phyloP scores from a whole-genome alignment of 768 basidiomycete species.

The Rhizopogon sp. region DNA sequence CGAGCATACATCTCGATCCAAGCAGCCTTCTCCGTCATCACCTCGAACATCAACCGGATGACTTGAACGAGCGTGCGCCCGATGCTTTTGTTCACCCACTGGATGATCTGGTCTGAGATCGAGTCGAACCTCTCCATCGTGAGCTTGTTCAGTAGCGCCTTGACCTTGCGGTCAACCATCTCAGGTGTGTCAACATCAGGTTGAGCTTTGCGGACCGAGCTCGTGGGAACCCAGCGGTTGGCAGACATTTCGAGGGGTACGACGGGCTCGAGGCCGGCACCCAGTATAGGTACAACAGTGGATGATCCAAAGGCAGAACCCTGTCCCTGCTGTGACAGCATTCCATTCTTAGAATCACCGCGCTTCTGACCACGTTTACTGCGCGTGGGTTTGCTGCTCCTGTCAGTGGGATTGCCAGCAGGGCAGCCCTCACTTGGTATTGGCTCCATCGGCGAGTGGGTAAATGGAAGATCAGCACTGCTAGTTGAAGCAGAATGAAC shows the following conservation, averaged over 20 bases:
- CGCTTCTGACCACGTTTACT: slow-evolving; percentile 82
- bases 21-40: slow-evolving; percentile 92
- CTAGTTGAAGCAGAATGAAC: slow-evolving; percentile 54
- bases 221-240: slow-evolving; percentile 51
- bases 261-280: too few species aligned
- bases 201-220: slow-evolving; percentile 37
- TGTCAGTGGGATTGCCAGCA: slow-evolving; percentile 22
- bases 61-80: slow-evolving; percentile 46
- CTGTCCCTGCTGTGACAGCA: slow-evolving; percentile 8
- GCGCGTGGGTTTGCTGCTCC: slow-evolving; percentile 57
- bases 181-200: slow-evolving; percentile 69
- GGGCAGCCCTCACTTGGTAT: too few species aligned
- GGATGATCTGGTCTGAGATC: slow-evolving; percentile 91
- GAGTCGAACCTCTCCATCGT: slow-evolving; percentile 96
- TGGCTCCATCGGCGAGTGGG: slow-evolving; percentile 53
- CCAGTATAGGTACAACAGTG: too few species aligned
- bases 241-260: too few species aligned
- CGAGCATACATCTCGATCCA: slow-evolving; percentile 99
- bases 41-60: slow-evolving; percentile 94
- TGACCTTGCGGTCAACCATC: slow-evolving; percentile 91
- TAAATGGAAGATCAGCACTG: slow-evolving; percentile 42
- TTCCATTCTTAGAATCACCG: slow-evolving; percentile 45
- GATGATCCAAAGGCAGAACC: too few species aligned
- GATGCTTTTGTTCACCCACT: slow-evolving; percentile 76
- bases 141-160: slow-evolving; percentile 86